Conservation (phyloP, 306 rosid species). For the Vicia faba region DNA sequence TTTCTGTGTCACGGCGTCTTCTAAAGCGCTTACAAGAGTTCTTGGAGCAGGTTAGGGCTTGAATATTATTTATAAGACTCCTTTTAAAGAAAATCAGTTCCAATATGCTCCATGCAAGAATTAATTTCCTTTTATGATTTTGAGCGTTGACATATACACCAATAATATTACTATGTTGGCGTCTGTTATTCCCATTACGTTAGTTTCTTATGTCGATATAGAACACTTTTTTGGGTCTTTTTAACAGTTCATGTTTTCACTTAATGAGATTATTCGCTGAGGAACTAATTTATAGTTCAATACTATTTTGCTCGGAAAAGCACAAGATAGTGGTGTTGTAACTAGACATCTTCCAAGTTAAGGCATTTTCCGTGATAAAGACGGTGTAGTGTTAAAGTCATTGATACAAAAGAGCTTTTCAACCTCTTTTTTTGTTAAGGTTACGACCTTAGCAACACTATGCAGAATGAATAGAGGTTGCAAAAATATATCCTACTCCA, state of each 20-base stretch:
- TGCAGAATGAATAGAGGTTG: neutral
- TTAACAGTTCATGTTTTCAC: slow-evolving; percentile 12
- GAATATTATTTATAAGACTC: slow-evolving; percentile 36
- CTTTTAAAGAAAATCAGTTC: slow-evolving; percentile 22
- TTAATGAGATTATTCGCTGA: neutral
- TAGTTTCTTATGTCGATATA: slow-evolving; percentile 13
- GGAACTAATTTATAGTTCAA: slow-evolving; percentile 21
- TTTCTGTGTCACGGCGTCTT: slow-evolving; percentile 80
- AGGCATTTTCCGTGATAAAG: neutral
- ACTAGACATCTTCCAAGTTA: neutral
- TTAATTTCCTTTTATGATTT: slow-evolving; percentile 18
- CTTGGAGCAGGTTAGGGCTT: slow-evolving; percentile 77
- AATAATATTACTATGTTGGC: slow-evolving; percentile 8
- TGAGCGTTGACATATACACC: neutral
- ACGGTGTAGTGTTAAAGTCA: neutral
- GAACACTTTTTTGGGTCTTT: neutral
- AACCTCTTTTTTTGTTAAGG: neutral
- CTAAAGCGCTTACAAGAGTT: slow-evolving; percentile 81
- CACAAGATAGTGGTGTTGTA: neutral
- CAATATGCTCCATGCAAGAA: slow-evolving; percentile 18
- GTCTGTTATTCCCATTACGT: slow-evolving; percentile 13
- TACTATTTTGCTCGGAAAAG: slow-evolving; percentile 4
- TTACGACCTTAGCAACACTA: neutral
- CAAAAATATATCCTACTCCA: slow-evolving; percentile 3
- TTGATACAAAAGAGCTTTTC: slow-evolving; percentile 5